phyloP scores from a whole-genome alignment of 2,329 filamentous ascomycete species.

The Aureobasidium namibiae region DNA sequence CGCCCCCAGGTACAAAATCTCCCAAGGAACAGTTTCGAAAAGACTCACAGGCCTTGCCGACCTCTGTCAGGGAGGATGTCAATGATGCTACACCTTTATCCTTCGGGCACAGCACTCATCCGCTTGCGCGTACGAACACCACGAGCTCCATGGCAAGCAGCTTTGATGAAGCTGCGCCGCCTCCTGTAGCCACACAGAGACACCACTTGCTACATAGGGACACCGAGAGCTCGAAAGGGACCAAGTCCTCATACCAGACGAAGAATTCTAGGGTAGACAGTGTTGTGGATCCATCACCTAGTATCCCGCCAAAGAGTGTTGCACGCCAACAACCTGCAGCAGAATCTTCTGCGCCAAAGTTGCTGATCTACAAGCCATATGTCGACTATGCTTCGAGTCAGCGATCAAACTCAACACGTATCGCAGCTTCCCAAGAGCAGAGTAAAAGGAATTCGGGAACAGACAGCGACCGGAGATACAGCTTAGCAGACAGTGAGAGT shows the following conservation, averaged over 20 bases:
- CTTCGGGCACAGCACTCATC: not conserved
- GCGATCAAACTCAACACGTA: not conserved
- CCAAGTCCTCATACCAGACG: not conserved
- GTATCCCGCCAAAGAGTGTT: not conserved
- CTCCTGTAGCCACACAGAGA: not conserved
- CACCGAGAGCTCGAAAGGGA: constrained; percentile 1
- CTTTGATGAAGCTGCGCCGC: constrained; percentile 1
- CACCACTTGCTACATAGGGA: not conserved
- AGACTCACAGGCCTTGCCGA: constrained; percentile 1
- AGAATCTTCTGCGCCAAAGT: not conserved
- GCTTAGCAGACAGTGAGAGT: constrained; percentile 11
- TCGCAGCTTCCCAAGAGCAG: not conserved
- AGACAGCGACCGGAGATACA: not conserved
- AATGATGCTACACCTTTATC: not conserved
- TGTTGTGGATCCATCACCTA: not conserved
- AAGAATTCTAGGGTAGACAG: not conserved
- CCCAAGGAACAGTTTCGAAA: not conserved
- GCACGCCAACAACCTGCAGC: not conserved
- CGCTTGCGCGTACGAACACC: not conserved
- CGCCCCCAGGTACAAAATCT: not conserved
- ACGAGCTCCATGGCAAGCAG: not conserved
- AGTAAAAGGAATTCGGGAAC: not conserved
- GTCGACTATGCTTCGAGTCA: constrained; percentile 1
- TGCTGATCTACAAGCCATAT: constrained; percentile 5
- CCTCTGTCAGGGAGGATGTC: not conserved